These are phyloP conservation scores for Paramecium caudatum DNA, from an alignment of 73 alveolate genomes.

Conservation along the genomic window DNA sequence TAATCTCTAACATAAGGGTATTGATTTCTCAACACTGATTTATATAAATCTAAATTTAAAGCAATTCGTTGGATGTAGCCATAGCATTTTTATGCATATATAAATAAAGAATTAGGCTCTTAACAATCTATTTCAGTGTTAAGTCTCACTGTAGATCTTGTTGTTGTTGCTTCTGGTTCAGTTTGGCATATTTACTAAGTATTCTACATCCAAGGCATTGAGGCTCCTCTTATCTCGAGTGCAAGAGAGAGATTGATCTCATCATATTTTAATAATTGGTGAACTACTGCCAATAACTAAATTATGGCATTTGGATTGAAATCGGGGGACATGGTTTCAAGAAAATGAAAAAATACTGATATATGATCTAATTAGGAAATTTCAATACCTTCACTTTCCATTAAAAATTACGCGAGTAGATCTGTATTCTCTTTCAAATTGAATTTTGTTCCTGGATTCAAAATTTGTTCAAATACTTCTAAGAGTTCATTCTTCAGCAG, in stretches of 20 bases:
- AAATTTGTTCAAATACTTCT: background rate
- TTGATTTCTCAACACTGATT: background rate
- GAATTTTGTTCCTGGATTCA: background rate
- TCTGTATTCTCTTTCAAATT: conserved; percentile 3
- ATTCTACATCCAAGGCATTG: conserved; percentile 36
- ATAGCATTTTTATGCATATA: background rate
- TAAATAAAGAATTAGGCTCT: background rate
- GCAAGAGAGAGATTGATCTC: no score
- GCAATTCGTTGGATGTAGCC: conserved; percentile 1
- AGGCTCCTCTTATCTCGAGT: background rate
- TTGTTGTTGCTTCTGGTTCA: background rate
- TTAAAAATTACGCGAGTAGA: conserved; percentile 15
- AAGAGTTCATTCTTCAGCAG: background rate
- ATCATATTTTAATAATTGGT: no score
- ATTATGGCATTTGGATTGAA: no score
- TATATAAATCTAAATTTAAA: conserved; percentile 6
- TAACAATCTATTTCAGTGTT: background rate
- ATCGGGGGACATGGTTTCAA: no score
- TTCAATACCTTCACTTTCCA: conserved; percentile 53
- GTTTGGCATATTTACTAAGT: background rate
- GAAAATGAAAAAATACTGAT: no score
- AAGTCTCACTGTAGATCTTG: background rate
- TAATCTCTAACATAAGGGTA: background rate
- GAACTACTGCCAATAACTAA: no score
- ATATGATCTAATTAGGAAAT: no score